phyloP scores from a whole-genome alignment of 495 filamentous ascomycete species.

The Penicillium waksmanii region DNA sequence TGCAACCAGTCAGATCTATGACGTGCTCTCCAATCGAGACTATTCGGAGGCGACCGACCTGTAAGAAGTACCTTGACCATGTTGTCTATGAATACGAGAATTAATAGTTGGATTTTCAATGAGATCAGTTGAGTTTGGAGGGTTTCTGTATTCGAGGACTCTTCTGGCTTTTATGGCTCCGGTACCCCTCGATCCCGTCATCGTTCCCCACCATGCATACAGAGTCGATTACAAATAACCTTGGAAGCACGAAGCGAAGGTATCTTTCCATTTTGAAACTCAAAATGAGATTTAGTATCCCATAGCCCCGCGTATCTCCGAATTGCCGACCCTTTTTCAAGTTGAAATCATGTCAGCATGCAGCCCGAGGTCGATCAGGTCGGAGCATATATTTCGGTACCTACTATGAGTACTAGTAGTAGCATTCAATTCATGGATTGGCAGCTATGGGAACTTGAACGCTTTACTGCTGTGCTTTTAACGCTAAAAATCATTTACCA shows the following conservation, averaged over 20 bases:
- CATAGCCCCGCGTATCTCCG: constrained; percentile 15
- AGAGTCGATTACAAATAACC: constrained; percentile 27
- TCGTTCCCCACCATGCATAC: constrained; percentile 21
- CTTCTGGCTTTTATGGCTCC: constrained; percentile 23
- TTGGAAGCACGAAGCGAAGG: background rate
- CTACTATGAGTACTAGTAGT: too few species aligned
- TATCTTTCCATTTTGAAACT: background rate
- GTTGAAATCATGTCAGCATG: too few species aligned
- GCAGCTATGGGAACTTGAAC: too few species aligned
- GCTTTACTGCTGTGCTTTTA: too few species aligned
- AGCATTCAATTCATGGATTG: too few species aligned
- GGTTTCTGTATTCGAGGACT: constrained; percentile 8
- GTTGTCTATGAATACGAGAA: constrained; percentile 13
- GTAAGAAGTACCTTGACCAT: constrained; percentile 51
- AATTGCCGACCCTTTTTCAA: too few species aligned
- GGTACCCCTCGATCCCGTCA: constrained; percentile 34
- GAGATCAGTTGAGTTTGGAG: background rate
- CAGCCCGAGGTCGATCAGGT: too few species aligned
- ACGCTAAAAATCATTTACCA: too few species aligned
- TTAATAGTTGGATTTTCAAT: background rate
- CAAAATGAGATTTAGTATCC: constrained; percentile 5
- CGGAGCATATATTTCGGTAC: background rate
- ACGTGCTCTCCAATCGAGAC: background rate
- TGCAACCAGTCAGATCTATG: constrained; percentile 16
- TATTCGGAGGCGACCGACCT: constrained; percentile 28